Conservation (phyloP, 2,329 filamentous ascomycete species). For the Zymoseptoria passerinii region DNA sequence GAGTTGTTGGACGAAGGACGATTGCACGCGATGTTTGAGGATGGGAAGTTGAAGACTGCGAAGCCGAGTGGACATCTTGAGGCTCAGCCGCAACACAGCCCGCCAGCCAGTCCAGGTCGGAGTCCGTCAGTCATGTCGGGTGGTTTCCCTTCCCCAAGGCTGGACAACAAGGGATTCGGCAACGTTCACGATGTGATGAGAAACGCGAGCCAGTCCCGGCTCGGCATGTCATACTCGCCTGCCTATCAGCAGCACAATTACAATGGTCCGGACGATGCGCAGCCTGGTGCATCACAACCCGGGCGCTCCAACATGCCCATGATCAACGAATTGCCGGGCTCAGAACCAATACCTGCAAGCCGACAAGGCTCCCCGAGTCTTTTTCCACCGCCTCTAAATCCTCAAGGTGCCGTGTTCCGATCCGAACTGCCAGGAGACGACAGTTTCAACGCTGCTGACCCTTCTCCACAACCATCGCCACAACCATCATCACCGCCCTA, state of each 20-base stretch:
- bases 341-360: constrained; percentile 27
- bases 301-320: constrained; percentile 20
- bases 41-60: constrained; percentile 54
- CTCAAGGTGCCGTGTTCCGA: constrained; percentile 17
- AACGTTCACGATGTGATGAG: constrained; percentile 24
- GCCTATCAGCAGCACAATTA: constrained; percentile 23
- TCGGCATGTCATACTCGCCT: constrained; percentile 15
- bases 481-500: constrained; percentile 1
- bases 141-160: constrained; percentile 8
- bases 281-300: constrained; percentile 13
- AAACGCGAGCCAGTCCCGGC: constrained; percentile 8
- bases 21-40: constrained; percentile 59
- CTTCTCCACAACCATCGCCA: constrained; percentile 15
- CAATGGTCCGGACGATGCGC: constrained; percentile 16
- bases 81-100: constrained; percentile 3
- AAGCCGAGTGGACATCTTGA: constrained; percentile 37
- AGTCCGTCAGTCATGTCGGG: constrained; percentile 2
- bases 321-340: constrained; percentile 36
- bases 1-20: constrained; percentile 55
- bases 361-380: constrained; percentile 19
- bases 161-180: constrained; percentile 23
- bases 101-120: constrained; percentile 15
- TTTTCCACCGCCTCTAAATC: constrained; percentile 17
- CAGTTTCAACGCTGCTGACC: constrained; percentile 5
- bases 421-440: constrained; percentile 25